phyloP scores from a whole-genome alignment of 306 rosid species.

The Cicer pinnatifidum region DNA sequence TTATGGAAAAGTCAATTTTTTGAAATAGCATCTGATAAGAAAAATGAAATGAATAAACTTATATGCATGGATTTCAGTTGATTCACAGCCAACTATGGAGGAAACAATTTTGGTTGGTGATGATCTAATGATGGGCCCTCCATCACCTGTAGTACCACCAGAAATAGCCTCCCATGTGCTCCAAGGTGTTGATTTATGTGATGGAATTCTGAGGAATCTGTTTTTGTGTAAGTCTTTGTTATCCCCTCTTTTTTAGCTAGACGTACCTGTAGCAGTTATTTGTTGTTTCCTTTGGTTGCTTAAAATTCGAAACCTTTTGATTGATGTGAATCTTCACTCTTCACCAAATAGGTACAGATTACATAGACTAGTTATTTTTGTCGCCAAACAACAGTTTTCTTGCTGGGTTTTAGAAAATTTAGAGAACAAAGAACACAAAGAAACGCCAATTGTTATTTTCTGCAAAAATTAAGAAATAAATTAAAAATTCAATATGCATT shows the following conservation, averaged over 20 bases:
- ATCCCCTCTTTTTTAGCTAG: not conserved
- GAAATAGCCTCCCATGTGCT: slow-evolving; percentile 96
- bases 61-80: slow-evolving; percentile 65
- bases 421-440: not conserved
- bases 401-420: not conserved
- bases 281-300: slow-evolving; percentile 13
- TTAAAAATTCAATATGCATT: not conserved
- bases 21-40: not conserved
- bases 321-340: not conserved
- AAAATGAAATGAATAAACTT: not conserved
- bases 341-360: not conserved
- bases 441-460: not conserved
- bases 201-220: slow-evolving; percentile 81
- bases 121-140: slow-evolving; percentile 91
- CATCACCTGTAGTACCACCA: slow-evolving; percentile 86
- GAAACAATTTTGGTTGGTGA: slow-evolving; percentile 95
- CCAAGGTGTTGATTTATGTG: slow-evolving; percentile 86
- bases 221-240: slow-evolving; percentile 69
- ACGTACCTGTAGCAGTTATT: slow-evolving; percentile 9
- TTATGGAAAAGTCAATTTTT: slow-evolving; percentile 22
- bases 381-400: slow-evolving; percentile 14
- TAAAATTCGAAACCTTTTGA: not conserved
- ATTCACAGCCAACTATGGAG: slow-evolving; percentile 89
- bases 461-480: not conserved
- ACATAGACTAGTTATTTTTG: not conserved